A percentile compares a stretch with the other conserved stretches of the same genome.
Conservation (phyloP, 352 stramenopile genomes). For the Phytophthora melonis region DNA sequence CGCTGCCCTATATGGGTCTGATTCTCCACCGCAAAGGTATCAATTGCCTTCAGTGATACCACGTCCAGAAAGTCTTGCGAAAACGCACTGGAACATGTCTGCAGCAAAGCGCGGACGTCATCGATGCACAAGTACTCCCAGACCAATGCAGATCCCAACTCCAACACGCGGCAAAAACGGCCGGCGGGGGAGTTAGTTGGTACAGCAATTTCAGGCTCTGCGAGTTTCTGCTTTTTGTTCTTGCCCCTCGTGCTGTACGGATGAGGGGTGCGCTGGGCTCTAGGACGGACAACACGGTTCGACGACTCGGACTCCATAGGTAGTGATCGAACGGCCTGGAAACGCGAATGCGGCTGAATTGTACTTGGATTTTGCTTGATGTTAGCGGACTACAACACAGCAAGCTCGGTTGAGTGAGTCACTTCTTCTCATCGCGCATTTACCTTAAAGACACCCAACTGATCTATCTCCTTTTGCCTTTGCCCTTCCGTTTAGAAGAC, state of each 20-base stretch:
- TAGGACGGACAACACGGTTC: not conserved
- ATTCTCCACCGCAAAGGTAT: not conserved
- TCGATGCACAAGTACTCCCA: not conserved
- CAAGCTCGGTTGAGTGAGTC: not conserved
- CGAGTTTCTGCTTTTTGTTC: not conserved
- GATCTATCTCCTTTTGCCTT: conserved; percentile 38
- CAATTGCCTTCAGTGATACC: not conserved
- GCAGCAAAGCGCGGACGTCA: not conserved
- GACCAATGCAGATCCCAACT: conserved; percentile 1
- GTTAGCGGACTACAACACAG: not conserved
- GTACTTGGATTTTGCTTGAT: not conserved
- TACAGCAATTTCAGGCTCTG: not conserved
- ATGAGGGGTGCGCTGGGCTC: not conserved
- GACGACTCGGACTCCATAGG: not conserved
- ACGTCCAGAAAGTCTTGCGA: not conserved
- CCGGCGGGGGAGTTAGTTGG: not conserved
- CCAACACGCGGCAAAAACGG: not conserved
- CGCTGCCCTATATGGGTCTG: not conserved
- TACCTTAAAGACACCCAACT: not conserved
- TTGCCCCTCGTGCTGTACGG: not conserved
- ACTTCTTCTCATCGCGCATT: not conserved
- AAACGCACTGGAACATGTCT: not conserved
- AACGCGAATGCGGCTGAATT: not conserved
- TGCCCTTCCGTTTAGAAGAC: conserved; percentile 34
- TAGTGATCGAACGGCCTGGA: not conserved